Base-by-base conservation (phyloP, 202 grass and related monocot genomes). In the Carex arenaria region DNA sequence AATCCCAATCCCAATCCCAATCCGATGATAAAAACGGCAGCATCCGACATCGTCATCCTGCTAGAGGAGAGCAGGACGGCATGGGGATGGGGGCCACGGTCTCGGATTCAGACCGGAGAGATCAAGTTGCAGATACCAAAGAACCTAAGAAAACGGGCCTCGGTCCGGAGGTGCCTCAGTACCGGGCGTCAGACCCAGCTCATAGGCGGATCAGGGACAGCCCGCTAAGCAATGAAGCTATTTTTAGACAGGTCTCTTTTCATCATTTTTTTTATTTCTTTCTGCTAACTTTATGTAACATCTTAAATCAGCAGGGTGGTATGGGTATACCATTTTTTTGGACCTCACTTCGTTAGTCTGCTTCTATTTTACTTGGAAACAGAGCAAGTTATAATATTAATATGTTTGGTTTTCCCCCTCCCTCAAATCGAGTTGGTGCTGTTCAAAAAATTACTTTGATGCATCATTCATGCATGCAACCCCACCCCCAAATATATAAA, bases 141-240 rank as follows among this genome's bases (percentile, higher is more conserved):
- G 82, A 38, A 61, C 38, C 38, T 52, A 36, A 42, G 54, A 79
- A 43, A 1, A 26, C 18, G 61, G 72, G 8, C 0, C 14, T 4
- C 18, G 72, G 26, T 42, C 64, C 53, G 55, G 64, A 70, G 59
- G 11, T 88, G 81, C 67, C 89, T 20, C 67, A 83, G 52, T 90
- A 67, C 62, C 87, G 95, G 64, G 89, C 91, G 68, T 93, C 92
- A 55, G 85, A 86, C 51, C 93, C 95, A 47, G 91, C 90, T 22
- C 95, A 98, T 85, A 80, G 87, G 61, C 78, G 85, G 30, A 87
- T 98, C 78, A 95, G 86, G 83, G 93, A 98, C 80, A 98, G 95
- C 80, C 95, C 92, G 38, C 86, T 98, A 56, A 98, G 95, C 86
- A 93, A 93, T 67, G 90, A 92, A 83, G 85, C 92, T 70, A 91